Conservation (phyloP, 768 basidiomycete species). For the Rhizopogon rudus region DNA sequence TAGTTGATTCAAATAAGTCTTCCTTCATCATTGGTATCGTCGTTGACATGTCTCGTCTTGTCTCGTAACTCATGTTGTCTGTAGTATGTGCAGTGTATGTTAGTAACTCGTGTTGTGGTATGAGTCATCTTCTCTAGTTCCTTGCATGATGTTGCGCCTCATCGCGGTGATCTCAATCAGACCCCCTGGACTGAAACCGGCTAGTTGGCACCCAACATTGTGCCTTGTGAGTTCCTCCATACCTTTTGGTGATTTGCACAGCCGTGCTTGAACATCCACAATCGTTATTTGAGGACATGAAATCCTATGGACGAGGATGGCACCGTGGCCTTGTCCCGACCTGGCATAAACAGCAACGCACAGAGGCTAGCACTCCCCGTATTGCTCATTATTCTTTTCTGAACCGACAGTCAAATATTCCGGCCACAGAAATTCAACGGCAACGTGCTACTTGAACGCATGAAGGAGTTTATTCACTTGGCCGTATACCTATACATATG, state of each 20-base stretch:
- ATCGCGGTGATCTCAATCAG: too few relatives aligned
- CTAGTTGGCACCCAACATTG: too few relatives aligned
- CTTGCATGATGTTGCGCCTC: too few relatives aligned
- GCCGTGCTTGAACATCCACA: conserved; percentile 94
- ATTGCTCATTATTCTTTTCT: conserved; percentile 16
- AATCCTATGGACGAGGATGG: conserved; percentile 78
- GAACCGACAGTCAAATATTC: conserved; percentile 1
- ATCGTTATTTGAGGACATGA: conserved; percentile 89
- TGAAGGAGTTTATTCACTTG: conserved; percentile 84
- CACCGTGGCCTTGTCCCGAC: conserved; percentile 80
- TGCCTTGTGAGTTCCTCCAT: too few relatives aligned
- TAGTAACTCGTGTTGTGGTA: too few relatives aligned
- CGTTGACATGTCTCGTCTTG: too few relatives aligned
- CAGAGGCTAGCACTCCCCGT: conserved; percentile 73
- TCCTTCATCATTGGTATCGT: too few relatives aligned
- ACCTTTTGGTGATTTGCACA: conserved; percentile 16
- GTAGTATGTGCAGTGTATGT: too few relatives aligned
- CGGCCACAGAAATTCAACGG: conserved; percentile 66
- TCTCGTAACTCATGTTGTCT: too few relatives aligned
- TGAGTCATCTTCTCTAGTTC: too few relatives aligned
- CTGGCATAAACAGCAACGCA: conserved; percentile 90
- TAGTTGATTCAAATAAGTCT: too few relatives aligned
- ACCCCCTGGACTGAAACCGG: too few relatives aligned
- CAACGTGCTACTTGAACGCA: conserved; percentile 65
- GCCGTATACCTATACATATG: conserved; percentile 65